These are phyloP conservation scores for Fonsecaea pugnacius DNA, from an alignment of 2,329 filamentous ascomycete species.

Conservation along the genomic window DNA sequence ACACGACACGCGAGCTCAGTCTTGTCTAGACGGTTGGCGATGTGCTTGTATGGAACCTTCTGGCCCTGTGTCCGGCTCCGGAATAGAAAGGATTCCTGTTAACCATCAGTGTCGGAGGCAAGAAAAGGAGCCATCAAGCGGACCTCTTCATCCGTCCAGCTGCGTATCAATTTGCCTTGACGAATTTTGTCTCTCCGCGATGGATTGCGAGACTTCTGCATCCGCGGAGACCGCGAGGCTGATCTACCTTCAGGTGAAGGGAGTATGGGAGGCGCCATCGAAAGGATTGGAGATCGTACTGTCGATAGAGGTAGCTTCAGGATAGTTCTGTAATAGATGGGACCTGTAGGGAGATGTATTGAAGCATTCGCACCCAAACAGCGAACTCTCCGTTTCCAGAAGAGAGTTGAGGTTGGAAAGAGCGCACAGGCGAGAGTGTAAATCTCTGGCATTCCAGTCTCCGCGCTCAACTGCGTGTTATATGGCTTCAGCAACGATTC, in stretches of 20 bases:
- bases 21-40: slow-evolving; percentile 82
- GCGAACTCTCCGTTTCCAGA: not conserved
- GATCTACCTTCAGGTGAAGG: slow-evolving; percentile 59
- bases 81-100: slow-evolving; percentile 78
- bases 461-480: slow-evolving; percentile 54
- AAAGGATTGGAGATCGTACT: slow-evolving; percentile 35
- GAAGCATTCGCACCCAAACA: not conserved
- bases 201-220: slow-evolving; percentile 61
- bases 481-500: slow-evolving; percentile 55
- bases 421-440: slow-evolving; percentile 3
- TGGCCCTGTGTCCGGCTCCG: slow-evolving; percentile 72
- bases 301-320: not conserved
- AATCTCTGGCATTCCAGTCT: slow-evolving; percentile 12
- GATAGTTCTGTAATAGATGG: not conserved
- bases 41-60: slow-evolving; percentile 91
- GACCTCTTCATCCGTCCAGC: slow-evolving; percentile 87
- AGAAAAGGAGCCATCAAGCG: slow-evolving; percentile 36
- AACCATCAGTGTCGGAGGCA: slow-evolving; percentile 4
- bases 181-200: slow-evolving; percentile 31
- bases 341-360: not conserved
- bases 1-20: slow-evolving; percentile 85
- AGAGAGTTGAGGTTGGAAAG: not conserved
- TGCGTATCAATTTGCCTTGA: slow-evolving; percentile 51
- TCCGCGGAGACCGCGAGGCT: slow-evolving; percentile 70
- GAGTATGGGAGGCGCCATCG: slow-evolving; percentile 22